Base-by-base conservation (phyloP, 495 filamentous ascomycete genomes). In the Aspergillus incahuasiensis region DNA sequence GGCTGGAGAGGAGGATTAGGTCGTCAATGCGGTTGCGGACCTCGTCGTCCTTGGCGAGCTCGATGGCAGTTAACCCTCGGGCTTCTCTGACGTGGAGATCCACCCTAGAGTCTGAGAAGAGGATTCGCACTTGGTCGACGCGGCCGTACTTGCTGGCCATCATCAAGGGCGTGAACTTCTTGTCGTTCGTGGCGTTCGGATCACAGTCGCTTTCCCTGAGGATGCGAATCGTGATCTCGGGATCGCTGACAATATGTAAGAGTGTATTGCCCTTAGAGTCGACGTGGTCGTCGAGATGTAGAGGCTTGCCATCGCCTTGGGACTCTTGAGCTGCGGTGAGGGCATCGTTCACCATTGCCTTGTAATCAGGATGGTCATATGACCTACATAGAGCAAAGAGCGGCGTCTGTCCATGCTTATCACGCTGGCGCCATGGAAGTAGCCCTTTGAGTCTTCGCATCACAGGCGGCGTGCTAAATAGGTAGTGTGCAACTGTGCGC, bases 141-240 rank as follows among this genome's bases (percentile, higher is more conserved):
- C 95, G 83, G 21, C 92, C 94, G 63, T 96, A 99, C 71, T 99
- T 99, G 77, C 91, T 96, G n/a, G 92, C 92, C 53, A 97, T 89
- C 95, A 99, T 99, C 48, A 99, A 74, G 1, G 95, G 84, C 0
- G 95, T 99, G 63, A 97, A 97, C 45, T 80, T 86, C 75, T 91
- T 96, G 64, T 97, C 95, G 63, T 99, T 99, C 0, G 86, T 87
- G 0, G 94, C 94, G 70, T 99, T 99, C 34, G 91, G 89, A 66
- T 97, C 91, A 16, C 90, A 85, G 61, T 99, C 95, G 68, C 91
- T 94, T 40, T 86, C 81, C 50, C 85, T 74, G 3, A 99, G 73
- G 21, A 96, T 89, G 34, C 82, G 81, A 24, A 83, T 56, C 1
- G 88, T 89, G 52, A 97, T 78, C 24, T 85, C 78, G 18, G 90